These are phyloP conservation scores for Backusella mclennaniae DNA, from an alignment of 192 early-diverging fungal genomes.

Conservation along the genomic window DNA sequence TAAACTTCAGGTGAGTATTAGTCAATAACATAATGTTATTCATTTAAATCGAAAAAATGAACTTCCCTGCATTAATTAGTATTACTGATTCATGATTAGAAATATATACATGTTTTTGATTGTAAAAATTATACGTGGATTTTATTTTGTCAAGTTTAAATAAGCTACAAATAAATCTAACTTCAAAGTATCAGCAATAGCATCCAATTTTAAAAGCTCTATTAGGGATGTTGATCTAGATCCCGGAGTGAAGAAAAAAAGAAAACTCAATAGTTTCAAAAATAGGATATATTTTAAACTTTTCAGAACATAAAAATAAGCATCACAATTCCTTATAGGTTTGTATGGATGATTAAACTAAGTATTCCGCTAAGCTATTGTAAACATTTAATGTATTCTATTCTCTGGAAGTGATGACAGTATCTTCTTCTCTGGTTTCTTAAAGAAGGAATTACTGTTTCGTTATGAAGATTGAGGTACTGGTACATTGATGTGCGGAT, in stretches of 20 bases:
- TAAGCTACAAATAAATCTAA: not conserved
- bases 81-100: not conserved
- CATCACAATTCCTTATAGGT: too few species aligned
- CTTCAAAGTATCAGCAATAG: not conserved
- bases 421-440: too few species aligned
- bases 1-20: not conserved
- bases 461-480: too few species aligned
- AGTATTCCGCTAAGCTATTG: too few species aligned
- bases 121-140: not conserved
- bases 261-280: not conserved
- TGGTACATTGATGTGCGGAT: too few species aligned
- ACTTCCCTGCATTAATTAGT: not conserved
- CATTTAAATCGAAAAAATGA: not conserved
- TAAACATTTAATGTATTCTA: too few species aligned
- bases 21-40: not conserved
- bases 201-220: not conserved
- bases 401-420: too few species aligned
- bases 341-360: too few species aligned
- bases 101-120: not conserved
- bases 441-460: too few species aligned
- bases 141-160: not conserved
- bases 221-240: not conserved
- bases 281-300: not conserved
- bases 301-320: too few species aligned
- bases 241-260: not conserved